Conservation (phyloP, 257 asterid genomes). For the Ligustrum vulgare region DNA sequence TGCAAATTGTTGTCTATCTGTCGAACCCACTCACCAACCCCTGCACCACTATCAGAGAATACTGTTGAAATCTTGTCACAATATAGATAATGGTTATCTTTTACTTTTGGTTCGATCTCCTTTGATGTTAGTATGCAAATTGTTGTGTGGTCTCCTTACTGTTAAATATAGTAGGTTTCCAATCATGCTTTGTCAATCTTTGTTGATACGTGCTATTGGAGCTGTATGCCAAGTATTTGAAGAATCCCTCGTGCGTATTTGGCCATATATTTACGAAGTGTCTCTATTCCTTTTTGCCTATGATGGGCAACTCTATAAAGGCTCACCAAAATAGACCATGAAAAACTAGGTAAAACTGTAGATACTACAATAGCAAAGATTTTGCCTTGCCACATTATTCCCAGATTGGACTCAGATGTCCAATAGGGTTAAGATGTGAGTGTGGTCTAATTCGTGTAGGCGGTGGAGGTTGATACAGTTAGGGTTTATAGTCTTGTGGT, state of each 20-base stretch:
- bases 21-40: background rate
- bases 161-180: background rate
- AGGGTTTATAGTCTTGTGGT: no score
- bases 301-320: background rate
- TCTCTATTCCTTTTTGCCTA: background rate
- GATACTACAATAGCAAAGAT: no score
- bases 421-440: no score
- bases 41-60: background rate
- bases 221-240: background rate
- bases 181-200: background rate
- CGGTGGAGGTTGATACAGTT: no score
- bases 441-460: no score
- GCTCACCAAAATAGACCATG: background rate
- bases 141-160: background rate
- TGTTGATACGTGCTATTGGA: background rate
- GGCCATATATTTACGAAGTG: no score
- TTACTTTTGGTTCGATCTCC: background rate
- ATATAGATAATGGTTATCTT: background rate
- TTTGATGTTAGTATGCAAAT: background rate
- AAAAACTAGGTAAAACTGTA: no score
- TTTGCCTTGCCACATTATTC: slow-evolving; percentile 38
- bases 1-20: background rate
- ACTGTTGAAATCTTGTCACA: background rate
- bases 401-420: slow-evolving; percentile 10
- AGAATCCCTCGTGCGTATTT: background rate